Evolutionary conservation across 2,329 filamentous ascomycete genomes (phyloP), one percentile per base, ranked within the genome.

Genomic region (Diaporthe citriasiana): DNA sequence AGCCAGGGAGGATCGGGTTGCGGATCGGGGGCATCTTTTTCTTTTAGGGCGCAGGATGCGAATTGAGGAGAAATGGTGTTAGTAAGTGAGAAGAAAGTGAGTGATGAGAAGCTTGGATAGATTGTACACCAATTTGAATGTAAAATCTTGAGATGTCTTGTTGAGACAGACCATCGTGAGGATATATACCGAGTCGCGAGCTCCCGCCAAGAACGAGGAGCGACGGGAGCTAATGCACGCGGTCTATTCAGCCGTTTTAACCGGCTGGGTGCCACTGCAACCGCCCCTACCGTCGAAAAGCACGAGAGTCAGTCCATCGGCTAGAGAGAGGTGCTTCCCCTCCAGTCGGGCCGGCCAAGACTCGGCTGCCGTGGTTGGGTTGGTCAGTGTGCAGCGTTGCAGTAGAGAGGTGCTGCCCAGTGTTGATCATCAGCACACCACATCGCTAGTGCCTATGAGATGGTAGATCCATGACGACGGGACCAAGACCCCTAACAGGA

Each of bases 1-100:
- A 90, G 42, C 88, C 88, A 22, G 88, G 88, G 30, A 90, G 84
- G 77, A 90, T 89, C 13, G 88, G 88, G 75, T 90, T 91, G 73
- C 84, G 84, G 50, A 89, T 79, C 15, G 81, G 81, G 53, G 85
- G 87, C 88, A 87, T 89, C 69, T 13, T 82, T 63, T 27, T n/a
- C n/a, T n/a, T n/a, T n/a, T 13, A 19, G 30, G 19, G 55, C n/a
- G 12, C n/a, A 13, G 6, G 15, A 17, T 57, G 22, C 45, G 17
- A 35, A 22, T 22, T 60, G 3, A 4, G 25, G 22, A 5, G 6
- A 47, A 33, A 30, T 4, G 22, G 7, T 9, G 9, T 15, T 17
- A 27, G 25, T 65, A 42, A 6, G 60, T 15, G 25, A 17, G 5
- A 15, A n/a, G 5, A 13, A 22, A 17, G 40, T 38, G n/a, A 27